Evolutionary conservation across 805 yeast genomes (phyloP), one percentile per base, ranked within the genome.

Genomic region (Pichia rugopelliculosa): DNA sequence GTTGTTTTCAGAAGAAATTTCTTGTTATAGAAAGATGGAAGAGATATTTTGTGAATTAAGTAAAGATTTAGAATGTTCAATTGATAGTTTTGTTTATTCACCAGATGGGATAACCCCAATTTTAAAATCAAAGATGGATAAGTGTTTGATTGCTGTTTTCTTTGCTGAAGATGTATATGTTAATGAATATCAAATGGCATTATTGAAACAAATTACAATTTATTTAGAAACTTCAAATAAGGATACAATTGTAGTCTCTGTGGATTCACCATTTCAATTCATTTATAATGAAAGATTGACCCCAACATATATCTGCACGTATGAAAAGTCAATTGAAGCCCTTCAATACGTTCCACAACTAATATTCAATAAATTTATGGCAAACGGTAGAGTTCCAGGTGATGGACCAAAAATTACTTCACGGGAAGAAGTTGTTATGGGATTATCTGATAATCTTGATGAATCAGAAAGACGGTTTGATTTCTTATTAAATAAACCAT

Each of bases 131-230:
- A n/a, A n/a, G n/a, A n/a, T n/a, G n/a, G n/a, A n/a, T n/a, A n/a
- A n/a, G n/a, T n/a, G n/a, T n/a, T n/a, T n/a, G n/a, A n/a, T n/a
- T n/a, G n/a, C n/a, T n/a, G n/a, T n/a, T n/a, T n/a, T n/a, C n/a
- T n/a, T n/a, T n/a, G n/a, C n/a, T n/a, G n/a, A n/a, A n/a, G n/a
- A n/a, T n/a, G n/a, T n/a, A n/a, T n/a, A n/a, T n/a, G n/a, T n/a
- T n/a, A 78, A 79, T 58, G 73, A 77, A 75, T 78, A 76, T 56
- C 84, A 79, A 60, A 74, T 77, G 26, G 80, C 81, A 7, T 72
- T 79, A 26, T 77, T 80, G 21, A 80, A 79, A 21, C 26, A 21
- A 27, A 33, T 33, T 13, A 30, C 24, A n/a, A 8, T n/a, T 4
- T 7, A 10, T 20, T 60, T 65, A 38, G 74, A 75, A 4, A 51